Conservation (phyloP, 140 eudicot species). For the Ambrosia hybrid region DNA sequence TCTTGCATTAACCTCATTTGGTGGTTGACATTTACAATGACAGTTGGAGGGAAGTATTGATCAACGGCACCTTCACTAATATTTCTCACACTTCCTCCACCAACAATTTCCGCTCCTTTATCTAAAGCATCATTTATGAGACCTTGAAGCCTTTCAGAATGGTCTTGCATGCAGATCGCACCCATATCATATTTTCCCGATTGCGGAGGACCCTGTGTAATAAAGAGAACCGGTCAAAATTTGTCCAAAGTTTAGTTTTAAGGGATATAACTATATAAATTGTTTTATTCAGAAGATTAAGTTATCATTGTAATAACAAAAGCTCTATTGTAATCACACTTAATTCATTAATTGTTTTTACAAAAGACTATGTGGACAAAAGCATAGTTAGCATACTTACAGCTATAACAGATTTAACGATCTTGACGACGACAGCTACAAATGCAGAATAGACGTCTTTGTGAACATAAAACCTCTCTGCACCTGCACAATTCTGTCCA, state of each 20-base stretch:
- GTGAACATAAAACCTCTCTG: conserved; percentile 96
- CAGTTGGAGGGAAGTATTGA: conserved; percentile 96
- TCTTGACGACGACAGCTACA: conserved; percentile 84
- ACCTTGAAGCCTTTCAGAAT: conserved; percentile 87
- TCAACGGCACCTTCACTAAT: conserved; percentile 97
- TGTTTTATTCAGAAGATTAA: not conserved
- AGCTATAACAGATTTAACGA: conserved; percentile 88
- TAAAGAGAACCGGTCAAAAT: too few species aligned
- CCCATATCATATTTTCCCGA: conserved; percentile 96
- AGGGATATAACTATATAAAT: not conserved
- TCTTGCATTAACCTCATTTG: conserved; percentile 97
- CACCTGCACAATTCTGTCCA: conserved; percentile 98
- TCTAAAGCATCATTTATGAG: conserved; percentile 91
- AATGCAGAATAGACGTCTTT: conserved; percentile 67
- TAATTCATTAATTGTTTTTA: not conserved
- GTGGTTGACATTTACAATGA: conserved; percentile 87
- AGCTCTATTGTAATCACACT: not conserved
- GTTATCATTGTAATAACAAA: not conserved
- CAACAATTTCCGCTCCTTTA: conserved; percentile 91
- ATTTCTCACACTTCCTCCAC: conserved; percentile 88
- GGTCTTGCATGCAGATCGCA: conserved; percentile 98
- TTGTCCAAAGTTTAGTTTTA: too few species aligned
- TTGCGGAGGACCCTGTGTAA: conserved; percentile 89
- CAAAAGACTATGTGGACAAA: not conserved
- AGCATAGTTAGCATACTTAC: conserved; percentile 45